Evolutionary conservation across 257 asterid genomes (phyloP), one percentile per base, ranked within the genome.

Genomic region (Knoxia roxburghii): DNA sequence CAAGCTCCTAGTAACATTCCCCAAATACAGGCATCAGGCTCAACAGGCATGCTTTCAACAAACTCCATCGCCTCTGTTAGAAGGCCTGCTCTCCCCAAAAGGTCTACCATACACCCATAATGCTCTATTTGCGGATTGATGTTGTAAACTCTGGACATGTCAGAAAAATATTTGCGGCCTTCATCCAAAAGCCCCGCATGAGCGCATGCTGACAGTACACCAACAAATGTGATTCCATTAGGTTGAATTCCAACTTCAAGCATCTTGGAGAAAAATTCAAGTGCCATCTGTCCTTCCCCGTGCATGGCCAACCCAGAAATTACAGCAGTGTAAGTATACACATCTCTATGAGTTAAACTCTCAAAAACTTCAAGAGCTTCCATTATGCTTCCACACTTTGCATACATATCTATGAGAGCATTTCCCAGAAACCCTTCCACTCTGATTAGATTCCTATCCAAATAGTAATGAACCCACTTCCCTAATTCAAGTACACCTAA

Each of bases 381-480:
- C 10, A 20, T 55, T 57, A 77, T 51, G 77, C 68, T 73, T 46
- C 85, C 83, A 71, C 88, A 78, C 67, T 83, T 83, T 1, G 82
- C 73, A 43, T 83, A 83, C 83, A 78, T 75, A 71, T 83, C 85
- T 27, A 83, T 74, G 26, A 83, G 81, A 7, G 85, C 82, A 73
- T 78, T 83, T 21, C 83, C 85, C 18, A 80, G 65, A 32, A 62
- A 58, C 11, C 75, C 77, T 13, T 61, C 74, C 1, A 60, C 72
- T 21, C 24, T 29, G 3, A 75, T 75, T 39, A 4, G 68, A 33
- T 70, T 73, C 68, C 71, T 73, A 18, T 70, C 71, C 61, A 80
- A 23, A 73, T 72, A 82, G 37, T 78, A 67, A 41, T 80, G 85
- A 63, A 80, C 63, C 87, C 85, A 80, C 67, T 75, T 75, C 39